These are phyloP conservation scores for Beauveria australis DNA, from an alignment of 2,329 filamentous ascomycete species.

Conservation along the genomic window DNA sequence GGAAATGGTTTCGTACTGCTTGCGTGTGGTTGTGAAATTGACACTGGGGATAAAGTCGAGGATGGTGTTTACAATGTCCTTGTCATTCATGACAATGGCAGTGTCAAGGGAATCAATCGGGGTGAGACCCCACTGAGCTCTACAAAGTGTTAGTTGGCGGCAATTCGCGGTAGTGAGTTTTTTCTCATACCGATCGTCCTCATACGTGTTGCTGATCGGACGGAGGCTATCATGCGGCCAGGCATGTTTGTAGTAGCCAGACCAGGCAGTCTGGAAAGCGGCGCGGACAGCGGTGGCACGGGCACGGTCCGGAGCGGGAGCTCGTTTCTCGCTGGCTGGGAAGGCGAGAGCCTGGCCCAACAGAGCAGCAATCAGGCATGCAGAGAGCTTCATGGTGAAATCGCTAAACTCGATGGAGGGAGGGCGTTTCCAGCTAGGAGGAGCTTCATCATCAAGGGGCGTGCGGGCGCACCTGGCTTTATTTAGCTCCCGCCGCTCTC, in stretches of 20 bases:
- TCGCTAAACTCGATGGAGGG: background rate
- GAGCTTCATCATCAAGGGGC: background rate
- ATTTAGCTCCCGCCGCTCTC: background rate
- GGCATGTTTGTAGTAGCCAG: conserved; percentile 65
- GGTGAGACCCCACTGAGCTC: conserved; percentile 78
- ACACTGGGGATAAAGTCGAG: conserved; percentile 62
- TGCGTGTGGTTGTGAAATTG: conserved; percentile 55
- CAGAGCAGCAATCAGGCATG: background rate
- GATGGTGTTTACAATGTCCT: conserved; percentile 60
- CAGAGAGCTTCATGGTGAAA: background rate
- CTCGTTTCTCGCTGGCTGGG: background rate
- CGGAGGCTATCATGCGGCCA: conserved; percentile 70
- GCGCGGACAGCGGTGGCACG: conserved; percentile 19
- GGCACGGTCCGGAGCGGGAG: conserved; percentile 6
- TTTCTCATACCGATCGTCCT: conserved; percentile 57
- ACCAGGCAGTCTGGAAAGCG: conserved; percentile 63
- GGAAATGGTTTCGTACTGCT: conserved; percentile 47
- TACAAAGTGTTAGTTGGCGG: conserved; percentile 23
- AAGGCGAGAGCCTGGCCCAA: conserved; percentile 1
- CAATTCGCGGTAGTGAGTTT: background rate
- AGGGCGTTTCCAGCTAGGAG: background rate
- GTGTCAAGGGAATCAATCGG: conserved; percentile 76
- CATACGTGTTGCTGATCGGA: conserved; percentile 56
- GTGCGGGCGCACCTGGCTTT: background rate
- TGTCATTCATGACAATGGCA: conserved; percentile 66